phyloP scores from a whole-genome alignment of 2,329 filamentous ascomycete species.

The Byssochlamys sp. region DNA sequence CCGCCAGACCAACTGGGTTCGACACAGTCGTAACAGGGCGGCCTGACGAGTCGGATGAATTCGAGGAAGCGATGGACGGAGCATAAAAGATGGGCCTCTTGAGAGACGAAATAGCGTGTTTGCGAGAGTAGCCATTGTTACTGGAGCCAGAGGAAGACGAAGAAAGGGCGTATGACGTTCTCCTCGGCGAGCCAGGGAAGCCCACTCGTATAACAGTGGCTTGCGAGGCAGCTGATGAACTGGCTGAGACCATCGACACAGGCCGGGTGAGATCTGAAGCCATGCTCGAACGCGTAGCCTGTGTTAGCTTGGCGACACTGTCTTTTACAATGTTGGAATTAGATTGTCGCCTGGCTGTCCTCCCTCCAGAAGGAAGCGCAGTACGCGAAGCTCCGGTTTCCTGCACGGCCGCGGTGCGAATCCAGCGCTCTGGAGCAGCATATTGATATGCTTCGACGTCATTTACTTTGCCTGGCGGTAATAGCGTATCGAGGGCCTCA shows the following conservation, averaged over 20 bases:
- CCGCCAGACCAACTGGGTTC: conserved; percentile 20
- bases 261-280: conserved; percentile 16
- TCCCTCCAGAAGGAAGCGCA: conserved; percentile 32
- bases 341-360: conserved; percentile 21
- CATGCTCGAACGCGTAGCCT: conserved; percentile 11
- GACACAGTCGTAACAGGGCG: conserved; percentile 6
- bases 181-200: conserved; percentile 18
- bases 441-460: conserved; percentile 52
- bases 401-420: conserved; percentile 27
- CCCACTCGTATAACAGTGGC: conserved; percentile 27
- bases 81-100: conserved; percentile 22
- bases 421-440: conserved; percentile 47
- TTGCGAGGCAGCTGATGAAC: conserved; percentile 18
- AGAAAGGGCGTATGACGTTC: conserved; percentile 23
- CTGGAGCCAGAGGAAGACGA: conserved; percentile 26
- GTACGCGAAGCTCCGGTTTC: conserved; percentile 22
- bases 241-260: conserved; percentile 10
- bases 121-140: conserved; percentile 11
- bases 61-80: conserved; percentile 23
- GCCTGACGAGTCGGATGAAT: conserved; percentile 15
- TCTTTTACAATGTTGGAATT: conserved; percentile 9
- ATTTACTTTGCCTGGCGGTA: conserved; percentile 43
- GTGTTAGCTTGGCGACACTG: conserved; percentile 14
- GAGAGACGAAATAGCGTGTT: conserved; percentile 11
- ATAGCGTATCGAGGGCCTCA: conserved; percentile 46